A percentile compares a stretch with the other conserved stretches of the same genome.
These are phyloP conservation scores for Komagataea norvegica DNA, from an alignment of 1,139 yeast species.

Conservation along the genomic window DNA sequence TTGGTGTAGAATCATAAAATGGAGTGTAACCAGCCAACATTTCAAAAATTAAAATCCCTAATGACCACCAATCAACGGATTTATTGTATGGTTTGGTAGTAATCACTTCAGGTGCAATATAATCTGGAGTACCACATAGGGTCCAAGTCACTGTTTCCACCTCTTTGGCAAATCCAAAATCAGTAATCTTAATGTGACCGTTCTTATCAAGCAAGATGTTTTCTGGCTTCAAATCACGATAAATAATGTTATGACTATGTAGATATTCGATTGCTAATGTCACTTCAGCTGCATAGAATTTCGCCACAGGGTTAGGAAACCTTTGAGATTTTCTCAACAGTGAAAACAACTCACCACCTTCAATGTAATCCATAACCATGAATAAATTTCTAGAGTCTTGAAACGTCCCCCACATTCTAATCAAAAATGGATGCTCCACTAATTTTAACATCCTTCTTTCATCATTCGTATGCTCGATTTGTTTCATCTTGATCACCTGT, in stretches of 20 bases:
- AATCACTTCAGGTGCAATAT: slow-evolving; percentile 96
- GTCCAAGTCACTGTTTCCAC: slow-evolving; percentile 95
- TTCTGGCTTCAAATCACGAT: slow-evolving; percentile 95
- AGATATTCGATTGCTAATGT: slow-evolving; percentile 87
- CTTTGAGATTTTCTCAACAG: slow-evolving; percentile 85
- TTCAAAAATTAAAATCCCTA: slow-evolving; percentile 90
- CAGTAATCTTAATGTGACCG: slow-evolving; percentile 94
- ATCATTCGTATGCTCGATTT: slow-evolving; percentile 96
- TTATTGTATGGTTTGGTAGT: slow-evolving; percentile 96
- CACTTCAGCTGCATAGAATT: slow-evolving; percentile 96
- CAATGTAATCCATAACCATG: slow-evolving; percentile 98
- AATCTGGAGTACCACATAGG: slow-evolving; percentile 95
- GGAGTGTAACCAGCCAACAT: slow-evolving; percentile 99
- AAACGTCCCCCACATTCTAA: slow-evolving; percentile 98
- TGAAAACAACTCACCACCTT: slow-evolving; percentile 94
- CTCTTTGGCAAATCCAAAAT: slow-evolving; percentile 96
- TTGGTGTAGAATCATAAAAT: slow-evolving; percentile 92
- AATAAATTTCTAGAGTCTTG: slow-evolving; percentile 86
- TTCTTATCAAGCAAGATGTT: slow-evolving; percentile 86
- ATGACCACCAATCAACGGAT: slow-evolving; percentile 98
- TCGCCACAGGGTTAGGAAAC: slow-evolving; percentile 96
- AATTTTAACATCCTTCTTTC: slow-evolving; percentile 90
- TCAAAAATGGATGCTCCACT: slow-evolving; percentile 91
- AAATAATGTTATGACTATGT: slow-evolving; percentile 87
- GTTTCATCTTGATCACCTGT: slow-evolving; percentile 92